These are phyloP conservation scores for Giardia duodenalis DNA, from an alignment of 208 protist species.

Conservation along the genomic window DNA sequence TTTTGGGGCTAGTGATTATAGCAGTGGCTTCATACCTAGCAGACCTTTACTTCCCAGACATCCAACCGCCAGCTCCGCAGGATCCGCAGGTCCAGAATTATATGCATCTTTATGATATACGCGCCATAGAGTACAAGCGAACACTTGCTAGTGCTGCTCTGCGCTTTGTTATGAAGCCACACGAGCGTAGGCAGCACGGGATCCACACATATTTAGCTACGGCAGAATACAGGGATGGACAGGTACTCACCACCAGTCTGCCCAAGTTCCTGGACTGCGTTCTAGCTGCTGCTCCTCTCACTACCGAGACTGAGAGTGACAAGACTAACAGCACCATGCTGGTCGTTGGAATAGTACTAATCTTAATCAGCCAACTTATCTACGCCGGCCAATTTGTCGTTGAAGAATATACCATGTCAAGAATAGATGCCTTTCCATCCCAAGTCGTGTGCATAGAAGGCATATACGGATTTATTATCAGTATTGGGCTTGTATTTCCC, in stretches of 20 bases:
- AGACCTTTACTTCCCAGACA: background rate
- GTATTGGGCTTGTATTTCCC: background rate
- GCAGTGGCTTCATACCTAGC: background rate
- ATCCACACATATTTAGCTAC: background rate
- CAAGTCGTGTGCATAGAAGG: slow-evolving; percentile 21
- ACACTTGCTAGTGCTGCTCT: background rate
- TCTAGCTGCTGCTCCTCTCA: background rate
- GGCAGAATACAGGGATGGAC: background rate
- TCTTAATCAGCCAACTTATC: background rate
- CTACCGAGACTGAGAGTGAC: background rate
- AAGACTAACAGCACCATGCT: background rate
- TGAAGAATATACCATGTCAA: slow-evolving; percentile 9
- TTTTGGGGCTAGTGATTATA: background rate
- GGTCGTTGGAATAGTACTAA: background rate
- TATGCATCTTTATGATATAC: background rate
- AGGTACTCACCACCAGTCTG: background rate
- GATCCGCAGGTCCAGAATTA: background rate
- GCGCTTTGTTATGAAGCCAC: background rate
- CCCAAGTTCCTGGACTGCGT: background rate
- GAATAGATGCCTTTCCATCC: background rate
- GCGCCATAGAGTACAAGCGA: background rate
- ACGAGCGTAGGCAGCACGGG: too few species aligned
- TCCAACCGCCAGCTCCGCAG: background rate
- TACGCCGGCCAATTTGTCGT: slow-evolving; percentile 13
- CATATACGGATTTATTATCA: slow-evolving; percentile 9